Evolutionary conservation across 2,329 filamentous ascomycete genomes (phyloP).

Genomic region (Macrophomina pseudophaseolina): DNA sequence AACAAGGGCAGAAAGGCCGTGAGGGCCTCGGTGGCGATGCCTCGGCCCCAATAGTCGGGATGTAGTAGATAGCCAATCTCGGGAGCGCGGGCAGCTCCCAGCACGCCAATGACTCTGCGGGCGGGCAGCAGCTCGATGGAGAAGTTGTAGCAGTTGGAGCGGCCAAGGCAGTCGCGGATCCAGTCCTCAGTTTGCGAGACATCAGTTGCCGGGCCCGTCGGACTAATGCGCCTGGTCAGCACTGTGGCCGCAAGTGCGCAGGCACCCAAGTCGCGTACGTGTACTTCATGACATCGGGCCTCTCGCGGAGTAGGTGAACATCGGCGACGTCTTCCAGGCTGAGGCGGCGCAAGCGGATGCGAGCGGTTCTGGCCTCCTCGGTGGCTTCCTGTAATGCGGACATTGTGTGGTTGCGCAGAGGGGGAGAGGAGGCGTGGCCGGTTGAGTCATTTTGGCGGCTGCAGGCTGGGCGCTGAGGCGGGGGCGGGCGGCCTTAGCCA

Average conservation of each 20-base stretch:
- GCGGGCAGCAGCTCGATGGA: slow-evolving; percentile 55
- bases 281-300: slow-evolving; percentile 68
- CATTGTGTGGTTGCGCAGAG: not conserved
- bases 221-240: slow-evolving; percentile 18
- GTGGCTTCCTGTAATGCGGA: not conserved
- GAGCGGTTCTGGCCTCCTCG: slow-evolving; percentile 49
- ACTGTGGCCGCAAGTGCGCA: slow-evolving; percentile 20
- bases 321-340: slow-evolving; percentile 56
- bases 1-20: slow-evolving; percentile 48
- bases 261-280: slow-evolving; percentile 47
- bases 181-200: slow-evolving; percentile 37
- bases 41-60: slow-evolving; percentile 45
- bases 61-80: slow-evolving; percentile 53
- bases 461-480: not conserved
- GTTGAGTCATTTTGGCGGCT: slow-evolving; percentile 7
- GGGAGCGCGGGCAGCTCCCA: slow-evolving; percentile 49
- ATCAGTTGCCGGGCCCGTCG: slow-evolving; percentile 25
- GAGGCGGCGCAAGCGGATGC: slow-evolving; percentile 62
- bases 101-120: slow-evolving; percentile 46
- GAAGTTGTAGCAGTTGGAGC: slow-evolving; percentile 59
- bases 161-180: slow-evolving; percentile 45
- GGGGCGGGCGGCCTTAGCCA: slow-evolving; percentile 1
- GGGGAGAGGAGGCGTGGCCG: not conserved
- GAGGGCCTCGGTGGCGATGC: slow-evolving; percentile 52
- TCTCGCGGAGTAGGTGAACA: slow-evolving; percentile 59